These are phyloP conservation scores for Barnettozyma pratensis DNA, from an alignment of 805 yeast species.

Conservation along the genomic window DNA sequence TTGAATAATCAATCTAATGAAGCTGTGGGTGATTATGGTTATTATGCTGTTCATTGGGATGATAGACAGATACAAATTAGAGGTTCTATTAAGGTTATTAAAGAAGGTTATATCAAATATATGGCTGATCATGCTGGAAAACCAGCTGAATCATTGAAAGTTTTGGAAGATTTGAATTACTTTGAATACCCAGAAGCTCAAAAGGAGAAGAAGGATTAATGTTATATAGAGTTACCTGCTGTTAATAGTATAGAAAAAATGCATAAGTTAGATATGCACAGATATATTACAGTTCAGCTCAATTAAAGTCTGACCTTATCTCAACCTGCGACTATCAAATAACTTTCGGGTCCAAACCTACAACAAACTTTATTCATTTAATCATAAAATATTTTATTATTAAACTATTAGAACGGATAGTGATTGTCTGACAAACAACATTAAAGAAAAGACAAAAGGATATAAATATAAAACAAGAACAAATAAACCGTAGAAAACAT, in stretches of 20 bases:
- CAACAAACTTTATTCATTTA: too few species aligned
- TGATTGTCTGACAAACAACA: background rate
- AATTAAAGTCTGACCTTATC: too few species aligned
- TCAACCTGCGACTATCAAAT: too few species aligned
- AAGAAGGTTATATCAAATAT: conserved; percentile 39
- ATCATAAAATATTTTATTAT: too few species aligned
- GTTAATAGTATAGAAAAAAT: too few species aligned
- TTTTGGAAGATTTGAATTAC: conserved; percentile 34
- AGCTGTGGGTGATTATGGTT: conserved; percentile 38
- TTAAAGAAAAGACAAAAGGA: background rate
- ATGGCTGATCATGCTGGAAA: conserved; percentile 33
- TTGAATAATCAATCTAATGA: conserved; percentile 32
- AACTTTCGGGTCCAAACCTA: too few species aligned
- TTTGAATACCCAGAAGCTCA: conserved; percentile 24
- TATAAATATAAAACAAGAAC: background rate
- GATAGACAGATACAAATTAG: conserved; percentile 39
- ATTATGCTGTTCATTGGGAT: conserved; percentile 50
- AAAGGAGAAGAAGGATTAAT: background rate
- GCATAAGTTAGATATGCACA: too few species aligned
- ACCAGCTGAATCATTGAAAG: conserved; percentile 33
- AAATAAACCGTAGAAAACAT: background rate
- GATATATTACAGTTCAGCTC: too few species aligned
- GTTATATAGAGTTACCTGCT: too few species aligned
- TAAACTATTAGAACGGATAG: background rate
- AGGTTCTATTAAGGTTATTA: conserved; percentile 37